Percentiles rank a stretch among this genome's conserved stretches.
phyloP scores from a whole-genome alignment of 495 filamentous ascomycete species.

The Penicillium fimorum region DNA sequence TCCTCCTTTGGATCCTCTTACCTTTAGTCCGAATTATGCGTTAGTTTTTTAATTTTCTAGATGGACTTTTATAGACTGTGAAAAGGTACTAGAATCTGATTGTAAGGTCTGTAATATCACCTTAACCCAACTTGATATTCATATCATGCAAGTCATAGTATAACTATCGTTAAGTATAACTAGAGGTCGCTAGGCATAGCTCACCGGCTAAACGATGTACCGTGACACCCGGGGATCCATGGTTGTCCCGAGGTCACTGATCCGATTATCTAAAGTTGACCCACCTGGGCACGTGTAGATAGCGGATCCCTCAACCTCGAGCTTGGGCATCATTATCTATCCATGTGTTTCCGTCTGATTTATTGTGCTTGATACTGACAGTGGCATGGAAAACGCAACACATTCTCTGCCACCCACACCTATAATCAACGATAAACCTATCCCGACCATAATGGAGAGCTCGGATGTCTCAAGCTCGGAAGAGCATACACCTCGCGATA shows the following conservation, averaged over 20 bases:
- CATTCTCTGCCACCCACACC: conserved; percentile 9
- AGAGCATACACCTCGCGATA: conserved; percentile 47
- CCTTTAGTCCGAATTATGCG: no score
- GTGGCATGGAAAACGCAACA: conserved; percentile 34
- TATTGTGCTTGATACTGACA: no score
- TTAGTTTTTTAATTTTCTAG: no score
- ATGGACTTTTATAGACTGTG: no score
- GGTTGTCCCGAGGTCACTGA: not conserved
- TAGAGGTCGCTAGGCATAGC: no score
- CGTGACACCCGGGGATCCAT: not conserved
- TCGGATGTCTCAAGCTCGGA: conserved; percentile 15
- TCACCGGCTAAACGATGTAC: no score
- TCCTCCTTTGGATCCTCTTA: no score
- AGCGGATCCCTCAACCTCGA: conserved; percentile 20
- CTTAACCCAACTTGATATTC: no score
- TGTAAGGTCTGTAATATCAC: no score
- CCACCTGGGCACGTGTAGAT: conserved; percentile 13
- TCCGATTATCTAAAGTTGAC: conserved; percentile 29
- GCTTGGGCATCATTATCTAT: not conserved
- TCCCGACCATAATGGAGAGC: conserved; percentile 10
- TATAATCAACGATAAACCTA: conserved; percentile 9
- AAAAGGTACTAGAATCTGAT: no score
- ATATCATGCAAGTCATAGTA: no score
- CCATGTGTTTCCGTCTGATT: not conserved
- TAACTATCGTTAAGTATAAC: no score